Evolutionary conservation across 2,329 filamentous ascomycete species (phyloP), one percentile per base, ranked within the genome.

Genomic region (Penicillium sp.): DNA sequence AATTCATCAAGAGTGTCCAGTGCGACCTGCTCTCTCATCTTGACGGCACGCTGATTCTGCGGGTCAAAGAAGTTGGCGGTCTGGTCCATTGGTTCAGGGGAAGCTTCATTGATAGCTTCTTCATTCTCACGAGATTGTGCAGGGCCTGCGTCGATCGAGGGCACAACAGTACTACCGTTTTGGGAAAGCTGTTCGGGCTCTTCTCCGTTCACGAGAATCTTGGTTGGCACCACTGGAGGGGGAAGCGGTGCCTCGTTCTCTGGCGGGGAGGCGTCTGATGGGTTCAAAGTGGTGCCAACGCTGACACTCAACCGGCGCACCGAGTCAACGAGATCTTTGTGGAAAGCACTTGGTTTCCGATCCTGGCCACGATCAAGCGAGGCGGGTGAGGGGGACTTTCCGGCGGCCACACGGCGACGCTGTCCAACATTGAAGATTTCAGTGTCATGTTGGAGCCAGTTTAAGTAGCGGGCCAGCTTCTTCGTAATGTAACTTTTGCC

Each of bases 401-500:
- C 79, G 29, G 82, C 89, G 19, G 88, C 91, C 50, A 93, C 85
- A 67, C 94, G 88, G 68, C 94, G 85, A 70, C 92, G 85, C 75
- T 96, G 93, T 60, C 94, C 94, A 38, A 99, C 94, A 69, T 99
- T 99, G 85, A 99, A 99, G 67, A 99, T 97, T 65, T 84, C 85
- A 13, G 93, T 94, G 70, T 96, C 91, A 76, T 99, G 93, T 72
- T 99, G 94, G 70, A 97, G 87, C 94, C 94, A 99, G 49, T 96
- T 93, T 50, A 99, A 80, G 73, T 97, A 99, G 61, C 94, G 86
- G 58, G 94, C 90, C 62, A 99, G 85, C 79, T 99, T 99, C 81
- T 97, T 97, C 61, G 94, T 97, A 69, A 99, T 96, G 77, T 99
- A 99, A 55, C 93, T 97, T 79, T 99, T 99, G 72, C 94, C 94